Evolutionary conservation across 352 stramenopile genomes (phyloP).

Genomic region (Phytopythium montanum): DNA sequence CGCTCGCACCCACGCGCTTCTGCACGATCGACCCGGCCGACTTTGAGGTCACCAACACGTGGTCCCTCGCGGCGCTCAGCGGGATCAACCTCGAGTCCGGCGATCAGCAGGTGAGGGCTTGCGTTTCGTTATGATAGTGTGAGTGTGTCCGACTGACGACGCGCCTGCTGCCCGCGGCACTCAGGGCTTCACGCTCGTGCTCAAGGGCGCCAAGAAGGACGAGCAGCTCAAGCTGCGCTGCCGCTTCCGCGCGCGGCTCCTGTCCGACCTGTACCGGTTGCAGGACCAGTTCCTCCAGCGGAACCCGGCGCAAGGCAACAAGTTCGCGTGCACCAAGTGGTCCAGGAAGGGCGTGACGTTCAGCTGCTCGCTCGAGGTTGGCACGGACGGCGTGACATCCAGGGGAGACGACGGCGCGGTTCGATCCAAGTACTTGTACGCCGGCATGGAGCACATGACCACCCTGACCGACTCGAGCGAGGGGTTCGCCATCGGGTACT

Average conservation of each 20-base stretch:
- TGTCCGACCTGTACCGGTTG: slow-evolving; percentile 78
- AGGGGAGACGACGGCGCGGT: slow-evolving; percentile 28
- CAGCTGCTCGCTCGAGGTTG: slow-evolving; percentile 52
- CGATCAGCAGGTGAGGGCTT: slow-evolving; percentile 30
- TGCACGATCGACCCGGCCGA: slow-evolving; percentile 84
- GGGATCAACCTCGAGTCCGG: slow-evolving; percentile 53
- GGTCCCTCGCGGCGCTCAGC: slow-evolving; percentile 56
- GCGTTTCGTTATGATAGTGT: not conserved
- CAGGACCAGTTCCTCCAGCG: slow-evolving; percentile 48
- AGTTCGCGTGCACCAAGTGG: slow-evolving; percentile 67
- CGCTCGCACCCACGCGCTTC: slow-evolving; percentile 73
- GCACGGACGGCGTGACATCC: slow-evolving; percentile 52
- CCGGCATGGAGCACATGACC: slow-evolving; percentile 77
- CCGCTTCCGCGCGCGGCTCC: slow-evolving; percentile 63
- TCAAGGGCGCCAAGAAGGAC: slow-evolving; percentile 81
- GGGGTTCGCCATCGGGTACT: slow-evolving; percentile 65
- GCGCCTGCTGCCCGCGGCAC: not conserved
- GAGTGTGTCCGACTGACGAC: not conserved
- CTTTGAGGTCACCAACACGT: slow-evolving; percentile 88
- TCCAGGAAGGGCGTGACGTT: slow-evolving; percentile 39
- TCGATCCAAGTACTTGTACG: slow-evolving; percentile 79
- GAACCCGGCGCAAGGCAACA: slow-evolving; percentile 23
- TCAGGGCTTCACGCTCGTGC: slow-evolving; percentile 50
- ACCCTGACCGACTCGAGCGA: slow-evolving; percentile 47
- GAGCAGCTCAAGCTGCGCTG: slow-evolving; percentile 80